A percentile compares a stretch with the other conserved stretches of the same genome.
These are phyloP conservation scores for Macrophomina pseudophaseolina DNA, from an alignment of 2,329 filamentous ascomycete genomes.

Conservation along the genomic window DNA sequence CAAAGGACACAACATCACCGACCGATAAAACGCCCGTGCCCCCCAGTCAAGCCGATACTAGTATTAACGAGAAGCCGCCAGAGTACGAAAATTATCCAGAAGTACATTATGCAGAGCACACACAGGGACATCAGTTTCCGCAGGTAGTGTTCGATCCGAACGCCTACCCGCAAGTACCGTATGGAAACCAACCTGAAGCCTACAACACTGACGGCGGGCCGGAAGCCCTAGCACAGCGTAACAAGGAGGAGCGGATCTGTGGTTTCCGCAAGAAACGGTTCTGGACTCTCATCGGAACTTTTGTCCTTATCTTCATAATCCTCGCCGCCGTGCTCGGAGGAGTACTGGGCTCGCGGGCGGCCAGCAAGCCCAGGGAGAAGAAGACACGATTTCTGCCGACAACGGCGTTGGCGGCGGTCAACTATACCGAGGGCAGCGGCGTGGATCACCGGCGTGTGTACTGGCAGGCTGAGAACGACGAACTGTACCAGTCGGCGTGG, in stretches of 20 bases:
- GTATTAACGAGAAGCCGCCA: not conserved
- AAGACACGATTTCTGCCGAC: not conserved
- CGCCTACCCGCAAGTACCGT: not conserved
- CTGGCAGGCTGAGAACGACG: not conserved
- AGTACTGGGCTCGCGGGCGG: not conserved
- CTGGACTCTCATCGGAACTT: not conserved
- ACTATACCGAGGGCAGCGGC: not conserved
- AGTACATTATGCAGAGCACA: not conserved
- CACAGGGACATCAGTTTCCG: not conserved
- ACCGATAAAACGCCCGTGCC: not conserved
- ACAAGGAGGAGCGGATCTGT: not conserved
- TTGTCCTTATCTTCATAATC: not conserved
- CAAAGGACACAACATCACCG: not conserved
- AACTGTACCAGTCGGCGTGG: not conserved
- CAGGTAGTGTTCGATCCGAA: not conserved
- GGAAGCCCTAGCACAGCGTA: not conserved
- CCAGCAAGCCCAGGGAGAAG: not conserved
- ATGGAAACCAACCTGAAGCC: not conserved
- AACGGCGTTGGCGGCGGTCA: not conserved
- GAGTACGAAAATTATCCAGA: not conserved
- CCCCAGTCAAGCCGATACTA: not conserved
- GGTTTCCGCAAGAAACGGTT: not conserved
- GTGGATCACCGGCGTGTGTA: not conserved
- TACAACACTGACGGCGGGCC: not conserved
- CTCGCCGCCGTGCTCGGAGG: not conserved